Percentiles rank a stretch among this genome's conserved stretches.
These are phyloP conservation scores for Salix viminalis DNA, from an alignment of 345 rosid genomes.

Conservation along the genomic window DNA sequence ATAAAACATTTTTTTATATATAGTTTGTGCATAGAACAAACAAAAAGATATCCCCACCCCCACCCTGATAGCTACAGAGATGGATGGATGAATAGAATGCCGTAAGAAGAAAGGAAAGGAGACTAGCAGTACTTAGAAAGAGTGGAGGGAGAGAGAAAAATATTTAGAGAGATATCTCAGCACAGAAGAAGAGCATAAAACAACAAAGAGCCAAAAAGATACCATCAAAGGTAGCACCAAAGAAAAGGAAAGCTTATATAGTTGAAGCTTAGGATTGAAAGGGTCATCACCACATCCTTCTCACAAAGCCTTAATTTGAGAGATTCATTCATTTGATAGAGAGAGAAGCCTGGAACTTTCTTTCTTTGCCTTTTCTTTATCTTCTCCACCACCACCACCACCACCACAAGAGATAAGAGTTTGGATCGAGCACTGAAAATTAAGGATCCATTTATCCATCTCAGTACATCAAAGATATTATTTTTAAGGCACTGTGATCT, in stretches of 20 bases:
- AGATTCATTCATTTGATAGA: conserved; percentile 8
- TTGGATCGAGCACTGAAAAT: conserved; percentile 14
- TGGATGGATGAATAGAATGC: conserved; percentile 37
- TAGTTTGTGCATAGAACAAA: conserved; percentile 14
- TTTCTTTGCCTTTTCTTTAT: conserved; percentile 7
- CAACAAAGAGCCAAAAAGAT: conserved; percentile 24
- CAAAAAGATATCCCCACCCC: conserved; percentile 8
- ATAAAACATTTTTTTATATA: no score
- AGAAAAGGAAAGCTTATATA: conserved; percentile 19
- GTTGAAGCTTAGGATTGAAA: conserved; percentile 28
- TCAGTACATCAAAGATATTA: conserved; percentile 12
- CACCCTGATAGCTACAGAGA: conserved; percentile 49
- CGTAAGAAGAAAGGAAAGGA: conserved; percentile 83
- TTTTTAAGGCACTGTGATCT: conserved; percentile 27
- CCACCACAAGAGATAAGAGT: conserved; percentile 17
- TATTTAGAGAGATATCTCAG: neutral
- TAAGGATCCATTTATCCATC: conserved; percentile 3
- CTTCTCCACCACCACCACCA: conserved; percentile 10
- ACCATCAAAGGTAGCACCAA: conserved; percentile 27
- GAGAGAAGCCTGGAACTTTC: conserved; percentile 6
- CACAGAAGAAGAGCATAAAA: neutral
- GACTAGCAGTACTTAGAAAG: conserved; percentile 44
- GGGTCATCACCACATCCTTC: conserved; percentile 6
- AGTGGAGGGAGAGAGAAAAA: conserved; percentile 26
- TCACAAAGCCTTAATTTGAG: conserved; percentile 29